Evolutionary conservation across 441 rosid genomes (phyloP).

Genomic region (Gossypium schwendimanii): DNA sequence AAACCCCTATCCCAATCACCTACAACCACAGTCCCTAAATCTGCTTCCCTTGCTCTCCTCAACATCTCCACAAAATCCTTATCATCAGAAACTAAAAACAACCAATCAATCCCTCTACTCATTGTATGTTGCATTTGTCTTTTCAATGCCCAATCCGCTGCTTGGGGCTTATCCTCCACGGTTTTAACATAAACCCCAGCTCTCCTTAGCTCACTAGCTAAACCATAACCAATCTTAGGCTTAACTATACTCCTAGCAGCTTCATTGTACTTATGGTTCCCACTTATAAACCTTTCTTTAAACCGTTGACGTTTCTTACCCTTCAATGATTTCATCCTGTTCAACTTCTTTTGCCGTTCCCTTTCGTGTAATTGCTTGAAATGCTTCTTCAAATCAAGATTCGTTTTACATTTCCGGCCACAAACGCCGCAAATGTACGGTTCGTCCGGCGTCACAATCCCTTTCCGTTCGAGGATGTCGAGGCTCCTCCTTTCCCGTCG

Average conservation of each 20-base stretch:
- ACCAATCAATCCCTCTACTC: conserved; percentile 81
- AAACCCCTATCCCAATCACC: conserved; percentile 61
- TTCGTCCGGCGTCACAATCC: conserved; percentile 28
- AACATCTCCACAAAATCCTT: conserved; percentile 66
- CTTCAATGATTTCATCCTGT: conserved; percentile 60
- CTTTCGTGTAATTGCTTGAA: conserved; percentile 84
- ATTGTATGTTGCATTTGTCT: conserved; percentile 80
- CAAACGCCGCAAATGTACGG: conserved; percentile 68
- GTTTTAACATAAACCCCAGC: conserved; percentile 81
- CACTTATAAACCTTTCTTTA: conserved; percentile 56
- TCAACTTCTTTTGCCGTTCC: conserved; percentile 78
- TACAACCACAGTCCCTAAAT: conserved; percentile 75
- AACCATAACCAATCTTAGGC: conserved; percentile 69
- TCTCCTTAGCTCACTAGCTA: conserved; percentile 61
- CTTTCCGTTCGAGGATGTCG: conserved; percentile 64
- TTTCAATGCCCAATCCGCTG: conserved; percentile 95
- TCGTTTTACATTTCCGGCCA: conserved; percentile 75
- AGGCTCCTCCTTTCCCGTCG: conserved; percentile 50
- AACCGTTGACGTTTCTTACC: conserved; percentile 75
- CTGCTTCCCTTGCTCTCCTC: conserved; percentile 68
- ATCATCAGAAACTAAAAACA: conserved; percentile 80
- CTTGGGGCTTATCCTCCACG: conserved; percentile 89
- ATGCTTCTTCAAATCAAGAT: conserved; percentile 68
- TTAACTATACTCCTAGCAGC: conserved; percentile 57
- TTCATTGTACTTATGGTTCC: conserved; percentile 70